Base-by-base conservation (phyloP, 2,329 filamentous ascomycete species). In the Tolypocladium ovalisporum region DNA sequence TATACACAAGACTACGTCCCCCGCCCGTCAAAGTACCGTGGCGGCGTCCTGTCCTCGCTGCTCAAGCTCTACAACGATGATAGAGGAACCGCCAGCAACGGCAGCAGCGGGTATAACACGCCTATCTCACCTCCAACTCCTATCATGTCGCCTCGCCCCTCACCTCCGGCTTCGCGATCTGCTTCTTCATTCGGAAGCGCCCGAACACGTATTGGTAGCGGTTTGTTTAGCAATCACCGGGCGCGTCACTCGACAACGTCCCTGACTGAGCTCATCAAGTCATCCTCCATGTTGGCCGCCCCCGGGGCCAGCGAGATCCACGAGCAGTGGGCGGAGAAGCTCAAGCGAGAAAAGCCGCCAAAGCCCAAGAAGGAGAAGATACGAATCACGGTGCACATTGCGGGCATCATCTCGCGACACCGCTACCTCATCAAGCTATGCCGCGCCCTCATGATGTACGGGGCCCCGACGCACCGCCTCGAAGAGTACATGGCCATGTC, bases 401-500 rank as follows among this genome's bases (percentile, higher is more conserved):
- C 83, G 6, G 77, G 82, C 60, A 92, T 88, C 19, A 80, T 96
- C 24, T 85, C 86, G 39, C 83, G 91, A 3, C 91, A 96, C 64
- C 82, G 84, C 56, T 97, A 96, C 68, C 79, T 97, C 15, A 80
- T 92, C 56, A 90, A 89, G 69, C 81, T 97, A 42, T 96, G 92
- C 68, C 84, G 86, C 44, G 89, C 89, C 1, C 75, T 97, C 58
- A 97, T 97, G 91, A 79, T 85, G 67, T 96, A 90, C 62, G 92
- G 92, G 15, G 92, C 92, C 1, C 92, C 92, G 1, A 96, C 91
- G 0, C 92, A 97, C 74, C 86, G 92, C 13, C 76, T 97, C 24
- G 92, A 97, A 71, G 88, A 96, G 68, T 96, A 96, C 70, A 86
- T 97, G 83, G 86, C 82, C 61, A 95, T 93, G 88, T 91, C 89